Base-by-base conservation (phyloP, 2,329 filamentous ascomycete genomes). In the Madurella fahalii region DNA sequence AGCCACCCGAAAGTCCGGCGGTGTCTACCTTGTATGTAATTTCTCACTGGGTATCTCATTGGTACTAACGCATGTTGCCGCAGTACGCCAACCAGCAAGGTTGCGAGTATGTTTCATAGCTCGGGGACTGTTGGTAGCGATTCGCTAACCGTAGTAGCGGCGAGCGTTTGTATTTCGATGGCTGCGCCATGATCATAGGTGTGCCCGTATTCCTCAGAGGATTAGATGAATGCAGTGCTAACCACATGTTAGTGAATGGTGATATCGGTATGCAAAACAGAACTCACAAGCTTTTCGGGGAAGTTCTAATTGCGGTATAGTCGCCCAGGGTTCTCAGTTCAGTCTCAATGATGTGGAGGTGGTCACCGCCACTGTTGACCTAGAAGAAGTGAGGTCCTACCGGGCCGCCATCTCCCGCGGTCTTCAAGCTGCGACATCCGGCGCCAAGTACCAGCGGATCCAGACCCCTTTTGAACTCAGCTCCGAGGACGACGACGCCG, bases 351-450 rank as follows among this genome's bases (percentile, higher is more conserved):
- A 85, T 40, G 84, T 88, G 5, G 84, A 88, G 62, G 83, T 88
- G 4, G 70, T 85, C 16, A 81, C 77, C 5, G 85, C 85, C 2
- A 87, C 83, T 0, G 75, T 88, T 7, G 84, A 88, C 61, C 72
- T 89, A 2, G 89, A 93, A 63, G 84, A 89, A 59, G 86, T 93
- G 5, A 74, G 86, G 32, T 73, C 77, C 1, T 84, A 77, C 62
- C 74, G 87, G 0, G 80, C 72, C n/a, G 72, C 75, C 0, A 75
- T 79, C 9, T 80, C 79, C 12, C 75, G 83, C 51, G 78, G 79
- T 7, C 65, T 82, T 18, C 86, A 89, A 65, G 79, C 82, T 8
- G 76, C 80, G 53, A 65, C 68, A 40, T 68, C 72, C 2, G 69
- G 73, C 0, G 61, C 61, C 15, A 61, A 70, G 8, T 83, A 84